These are phyloP conservation scores for Chaetomium globosum DNA, from an alignment of 2,329 filamentous ascomycete species.

Conservation along the genomic window DNA sequence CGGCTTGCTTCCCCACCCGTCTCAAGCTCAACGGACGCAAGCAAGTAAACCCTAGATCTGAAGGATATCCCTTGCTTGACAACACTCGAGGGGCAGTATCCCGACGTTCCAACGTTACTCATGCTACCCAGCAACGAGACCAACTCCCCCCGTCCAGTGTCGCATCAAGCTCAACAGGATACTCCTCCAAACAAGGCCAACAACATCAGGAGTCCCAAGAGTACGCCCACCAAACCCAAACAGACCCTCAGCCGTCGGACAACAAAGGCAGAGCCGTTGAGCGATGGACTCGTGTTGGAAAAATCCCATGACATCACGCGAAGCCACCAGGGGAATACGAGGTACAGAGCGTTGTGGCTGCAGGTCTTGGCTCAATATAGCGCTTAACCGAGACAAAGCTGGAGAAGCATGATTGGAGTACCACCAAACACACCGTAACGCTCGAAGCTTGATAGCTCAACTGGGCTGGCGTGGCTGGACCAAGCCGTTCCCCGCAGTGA, in stretches of 20 bases:
- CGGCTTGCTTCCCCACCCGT: neutral
- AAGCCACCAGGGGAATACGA: slow-evolving; percentile 24
- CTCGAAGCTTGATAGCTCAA: neutral
- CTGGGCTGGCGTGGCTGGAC: slow-evolving; percentile 12
- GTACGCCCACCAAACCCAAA: neutral
- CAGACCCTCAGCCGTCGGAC: neutral
- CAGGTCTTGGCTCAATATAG: slow-evolving; percentile 9
- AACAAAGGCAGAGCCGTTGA: neutral
- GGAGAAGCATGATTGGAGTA: slow-evolving; percentile 18
- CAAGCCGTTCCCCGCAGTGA: slow-evolving; percentile 9
- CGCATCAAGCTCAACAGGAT: neutral
- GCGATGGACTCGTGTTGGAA: neutral
- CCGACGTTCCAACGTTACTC: neutral
- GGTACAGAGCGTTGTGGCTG: slow-evolving; percentile 13
- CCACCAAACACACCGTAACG: neutral
- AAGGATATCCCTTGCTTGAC: neutral
- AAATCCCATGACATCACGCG: slow-evolving; percentile 1
- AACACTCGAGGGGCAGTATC: neutral
- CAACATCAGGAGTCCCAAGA: neutral
- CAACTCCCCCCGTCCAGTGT: neutral
- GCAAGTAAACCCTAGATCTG: neutral
- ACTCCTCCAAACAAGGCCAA: neutral
- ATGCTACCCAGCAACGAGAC: neutral
- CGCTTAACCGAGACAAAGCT: slow-evolving; percentile 15
- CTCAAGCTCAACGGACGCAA: neutral